A percentile compares a stretch with the other conserved stretches of the same genome.
phyloP scores from a whole-genome alignment of 805 yeast genomes.

The Pichia heedii region DNA sequence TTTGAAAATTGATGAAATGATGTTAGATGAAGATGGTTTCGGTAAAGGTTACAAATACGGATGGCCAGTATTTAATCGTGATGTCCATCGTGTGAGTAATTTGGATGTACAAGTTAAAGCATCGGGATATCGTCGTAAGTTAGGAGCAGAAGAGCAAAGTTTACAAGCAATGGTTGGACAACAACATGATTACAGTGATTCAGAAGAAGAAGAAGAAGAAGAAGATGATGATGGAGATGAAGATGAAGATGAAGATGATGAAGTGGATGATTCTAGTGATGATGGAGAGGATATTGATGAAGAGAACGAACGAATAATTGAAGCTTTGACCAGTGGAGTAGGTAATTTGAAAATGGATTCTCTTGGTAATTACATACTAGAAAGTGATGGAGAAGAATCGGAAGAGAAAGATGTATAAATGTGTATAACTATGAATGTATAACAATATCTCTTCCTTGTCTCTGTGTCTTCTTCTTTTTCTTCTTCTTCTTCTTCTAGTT shows the following conservation, averaged over 20 bases:
- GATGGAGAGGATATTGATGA: conserved; percentile 31
- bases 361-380: conserved; percentile 71
- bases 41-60: conserved; percentile 73
- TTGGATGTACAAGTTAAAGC: conserved; percentile 88
- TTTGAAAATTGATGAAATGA: conserved; percentile 44
- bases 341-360: conserved; percentile 70
- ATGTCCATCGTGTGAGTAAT: conserved; percentile 56
- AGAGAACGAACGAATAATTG: conserved; percentile 48
- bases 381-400: conserved; percentile 8
- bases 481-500: background rate
- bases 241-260: conserved; percentile 9
- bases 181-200: conserved; percentile 16
- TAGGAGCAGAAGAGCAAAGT: conserved; percentile 41
- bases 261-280: conserved; percentile 3
- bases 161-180: conserved; percentile 62
- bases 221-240: conserved; percentile 20
- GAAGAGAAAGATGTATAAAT: background rate
- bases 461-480: no score
- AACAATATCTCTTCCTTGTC: no score
- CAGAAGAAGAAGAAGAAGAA: conserved; percentile 23
- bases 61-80: conserved; percentile 73
- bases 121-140: conserved; percentile 60
- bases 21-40: conserved; percentile 70
- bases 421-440: no score
- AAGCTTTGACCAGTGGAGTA: conserved; percentile 58